A percentile compares a stretch with the other conserved stretches of the same genome.
phyloP scores from a whole-genome alignment of 768 basidiomycete species.

The Porphyrellus cyaneotinctus region DNA sequence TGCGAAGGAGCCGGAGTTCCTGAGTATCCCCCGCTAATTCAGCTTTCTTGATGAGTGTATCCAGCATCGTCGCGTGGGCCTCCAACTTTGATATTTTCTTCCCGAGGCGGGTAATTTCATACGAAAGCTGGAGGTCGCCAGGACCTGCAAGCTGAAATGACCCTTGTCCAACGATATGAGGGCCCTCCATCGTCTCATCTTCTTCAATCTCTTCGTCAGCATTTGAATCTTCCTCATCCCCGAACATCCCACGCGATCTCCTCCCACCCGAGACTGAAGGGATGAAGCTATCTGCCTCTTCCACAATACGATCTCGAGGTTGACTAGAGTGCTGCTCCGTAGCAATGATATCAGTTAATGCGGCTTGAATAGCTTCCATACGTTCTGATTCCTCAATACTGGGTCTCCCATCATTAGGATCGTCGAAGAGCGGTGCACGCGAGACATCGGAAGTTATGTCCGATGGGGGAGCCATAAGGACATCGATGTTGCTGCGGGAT shows the following conservation, averaged over 20 bases:
- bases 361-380: slow-evolving; percentile 96
- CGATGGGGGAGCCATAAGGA: slow-evolving; percentile 71
- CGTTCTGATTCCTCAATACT: slow-evolving; percentile 68
- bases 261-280: slow-evolving; percentile 8
- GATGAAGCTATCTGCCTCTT: slow-evolving; percentile 4
- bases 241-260: slow-evolving; percentile 32
- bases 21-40: slow-evolving; percentile 88
- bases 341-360: slow-evolving; percentile 93
- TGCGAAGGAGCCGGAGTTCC: slow-evolving; percentile 77
- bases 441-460: slow-evolving; percentile 50
- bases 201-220: slow-evolving; percentile 48
- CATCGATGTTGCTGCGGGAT: slow-evolving; percentile 57
- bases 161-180: slow-evolving; percentile 36
- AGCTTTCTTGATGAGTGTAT: slow-evolving; percentile 88
- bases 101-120: slow-evolving; percentile 77
- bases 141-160: slow-evolving; percentile 79
- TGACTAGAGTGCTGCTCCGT: slow-evolving; percentile 56
- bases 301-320: slow-evolving; percentile 8
- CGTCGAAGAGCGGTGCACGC: slow-evolving; percentile 76
- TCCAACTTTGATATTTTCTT: slow-evolving; percentile 74
- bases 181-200: slow-evolving; percentile 26
- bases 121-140: slow-evolving; percentile 83
- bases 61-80: slow-evolving; percentile 78
- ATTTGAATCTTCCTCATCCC: slow-evolving; percentile 37
- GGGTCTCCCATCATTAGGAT: slow-evolving; percentile 57